Base-by-base conservation (phyloP, 768 basidiomycete species). In the Naganishia friedmannii region DNA sequence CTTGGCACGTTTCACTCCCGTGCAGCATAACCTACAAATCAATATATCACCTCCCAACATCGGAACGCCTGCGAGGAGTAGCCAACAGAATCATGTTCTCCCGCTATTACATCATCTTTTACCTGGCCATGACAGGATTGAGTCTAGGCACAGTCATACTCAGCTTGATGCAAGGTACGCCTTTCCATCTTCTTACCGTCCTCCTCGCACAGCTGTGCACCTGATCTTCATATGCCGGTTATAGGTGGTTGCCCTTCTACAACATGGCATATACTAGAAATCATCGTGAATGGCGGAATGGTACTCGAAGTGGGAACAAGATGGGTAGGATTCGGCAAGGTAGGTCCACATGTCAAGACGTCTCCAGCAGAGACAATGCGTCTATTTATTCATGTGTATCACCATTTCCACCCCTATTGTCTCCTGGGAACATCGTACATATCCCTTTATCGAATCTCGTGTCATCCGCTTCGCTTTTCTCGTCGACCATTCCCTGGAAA, bases 301-400 rank as follows among this genome's bases (percentile, higher is more conserved):
- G 97, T 98, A 70, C 79, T 90, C 29, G 96, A 99, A 83, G 96
- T 99, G 21, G 85, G 85, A 0, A 90, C 95, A 70, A 88, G 96
- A 48, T 89, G 97, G 78, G 84, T 97, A 69, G 96, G 96, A 1
- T 90, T 96, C 76, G 95, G 95, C 71, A 86, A 87, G 81, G 95
- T 98, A 76, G 77, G 91, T 84, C 34, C 12, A 21, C 26, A 10
- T 42, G 15, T 42, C 9, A 42, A 42, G 42, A 10, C 15, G 9
- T 42, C 15, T 17, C 42, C 7, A 17, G 2, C 15, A 17, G 7
- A 42, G 7, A 8, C 7, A 15, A 13, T 42, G 42, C 15, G 15
- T 42, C 42, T 2, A 8, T 5, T 42, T 15, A 15, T 13, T 42
- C 42, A 42, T n/a, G n/a, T n/a, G n/a, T n/a, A n/a, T 42, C 2